Percentiles rank a stretch among this genome's conserved stretches.
Evolutionary conservation across 2,329 filamentous ascomycete species (phyloP).

Genomic region (Hypoxylon sp.): DNA sequence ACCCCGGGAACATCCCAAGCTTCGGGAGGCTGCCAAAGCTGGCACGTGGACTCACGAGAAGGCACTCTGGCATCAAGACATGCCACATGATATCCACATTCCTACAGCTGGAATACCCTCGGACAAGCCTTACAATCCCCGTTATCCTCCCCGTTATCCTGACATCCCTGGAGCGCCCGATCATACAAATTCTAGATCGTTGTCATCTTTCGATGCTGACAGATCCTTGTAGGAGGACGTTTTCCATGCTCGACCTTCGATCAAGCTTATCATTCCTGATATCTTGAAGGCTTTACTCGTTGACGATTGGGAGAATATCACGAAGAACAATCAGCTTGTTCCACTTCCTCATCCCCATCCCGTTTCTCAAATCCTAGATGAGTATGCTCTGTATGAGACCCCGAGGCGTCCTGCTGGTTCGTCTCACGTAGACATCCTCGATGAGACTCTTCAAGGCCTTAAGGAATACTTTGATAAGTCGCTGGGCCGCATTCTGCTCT

Average conservation of each 20-base stretch:
- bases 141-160: conserved; percentile 16
- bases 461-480: conserved; percentile 95
- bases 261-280: conserved; percentile 89
- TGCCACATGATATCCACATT: conserved; percentile 14
- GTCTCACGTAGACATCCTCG: conserved; percentile 84
- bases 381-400: conserved; percentile 80
- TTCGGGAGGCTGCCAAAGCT: conserved; percentile 17
- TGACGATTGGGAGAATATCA: conserved; percentile 99
- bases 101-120: conserved; percentile 41
- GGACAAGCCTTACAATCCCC: conserved; percentile 32
- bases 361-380: conserved; percentile 81
- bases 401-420: conserved; percentile 74
- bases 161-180: background rate
- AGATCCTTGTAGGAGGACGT: conserved; percentile 77
- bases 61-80: conserved; percentile 19
- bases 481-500: conserved; percentile 88
- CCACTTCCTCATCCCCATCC: conserved; percentile 82
- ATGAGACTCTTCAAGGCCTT: conserved; percentile 88
- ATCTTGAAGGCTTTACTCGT: conserved; percentile 92
- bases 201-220: conserved; percentile 22
- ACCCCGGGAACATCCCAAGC: conserved; percentile 21
- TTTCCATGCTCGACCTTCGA: conserved; percentile 85
- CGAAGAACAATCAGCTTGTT: conserved; percentile 92
- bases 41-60: conserved; percentile 18
- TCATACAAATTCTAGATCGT: background rate